phyloP scores from a whole-genome alignment of 2,329 filamentous ascomycete species.

The Aureobasidium sp. region DNA sequence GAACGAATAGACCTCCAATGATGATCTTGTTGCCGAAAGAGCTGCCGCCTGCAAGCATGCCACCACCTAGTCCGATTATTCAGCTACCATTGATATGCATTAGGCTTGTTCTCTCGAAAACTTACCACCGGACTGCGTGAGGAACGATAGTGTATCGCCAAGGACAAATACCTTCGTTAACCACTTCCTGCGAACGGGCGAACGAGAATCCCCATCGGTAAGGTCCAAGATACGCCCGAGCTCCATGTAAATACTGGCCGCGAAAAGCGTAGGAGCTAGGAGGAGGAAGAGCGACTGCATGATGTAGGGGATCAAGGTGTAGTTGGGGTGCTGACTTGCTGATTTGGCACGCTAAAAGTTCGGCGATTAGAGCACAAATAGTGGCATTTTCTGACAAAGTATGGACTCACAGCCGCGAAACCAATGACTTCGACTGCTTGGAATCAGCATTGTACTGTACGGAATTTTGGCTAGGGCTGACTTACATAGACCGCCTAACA shows the following conservation, averaged over 20 bases:
- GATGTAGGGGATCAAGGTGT: slow-evolving; percentile 30
- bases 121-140: slow-evolving; percentile 42
- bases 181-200: slow-evolving; percentile 35
- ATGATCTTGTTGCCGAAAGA: slow-evolving; percentile 43
- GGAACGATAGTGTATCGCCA: slow-evolving; percentile 46
- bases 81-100: no score
- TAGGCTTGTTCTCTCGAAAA: no score
- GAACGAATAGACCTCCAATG: slow-evolving; percentile 48
- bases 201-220: slow-evolving; percentile 34
- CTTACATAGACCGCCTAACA: slow-evolving; percentile 41
- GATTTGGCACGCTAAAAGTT: slow-evolving; percentile 24
- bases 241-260: slow-evolving; percentile 45
- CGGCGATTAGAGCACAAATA: no score
- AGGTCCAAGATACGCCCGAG: slow-evolving; percentile 37
- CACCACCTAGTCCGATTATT: no score
- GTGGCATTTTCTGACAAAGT: no score
- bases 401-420: slow-evolving; percentile 31
- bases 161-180: slow-evolving; percentile 48
- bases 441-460: not conserved
- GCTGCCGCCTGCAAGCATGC: slow-evolving; percentile 26
- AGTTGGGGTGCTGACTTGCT: slow-evolving; percentile 18
- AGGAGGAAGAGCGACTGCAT: slow-evolving; percentile 38
- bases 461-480: not conserved
- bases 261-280: slow-evolving; percentile 40
- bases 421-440: slow-evolving; percentile 37